Base-by-base conservation (phyloP, 805 yeast species). In the Saccharomycopsis fodiens region DNA sequence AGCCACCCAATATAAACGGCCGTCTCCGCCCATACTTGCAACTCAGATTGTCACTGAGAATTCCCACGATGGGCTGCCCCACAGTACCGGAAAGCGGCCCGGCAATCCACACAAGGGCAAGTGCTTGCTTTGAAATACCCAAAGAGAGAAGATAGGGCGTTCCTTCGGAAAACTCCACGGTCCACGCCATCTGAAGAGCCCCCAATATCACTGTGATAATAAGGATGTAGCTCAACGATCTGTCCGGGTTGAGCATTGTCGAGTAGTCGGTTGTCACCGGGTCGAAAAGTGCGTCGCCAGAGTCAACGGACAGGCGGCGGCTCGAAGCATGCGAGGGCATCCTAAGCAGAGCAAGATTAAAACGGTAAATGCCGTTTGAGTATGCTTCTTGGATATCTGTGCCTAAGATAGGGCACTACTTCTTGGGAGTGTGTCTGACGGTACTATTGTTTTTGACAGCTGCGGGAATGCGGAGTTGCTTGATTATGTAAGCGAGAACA, bases 11-110 rank as follows among this genome's bases (percentile, higher is more conserved):
- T 45, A 79, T 72, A 51, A 74, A 78, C 2, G 82, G 81, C 35
- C 76, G 60, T 51, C 85, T 57, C 51, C 82, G 64, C 3, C 85
- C 85, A 45, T 60, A 58, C 27, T 54, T 56, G 39, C 63, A 56
- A 46, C 65, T 60, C 31, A 73, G 70, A 46, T 69, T 68, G 56
- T 79, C 85, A 47, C 80, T 73, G 38, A 74, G 54, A 5, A 75
- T 64, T 0, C 85, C 85, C 34, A 78, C 73, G 3, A 78, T 63
- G 0, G 85, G 85, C 58, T 79, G 85, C 0, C 82, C 82, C 19
- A 79, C 52, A 0, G 79, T 68, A 1, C 85, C 85, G 12, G 80
- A 72, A 13, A 78, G 54, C 0, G 85, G 85, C 2, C 85, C 83
- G 1, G 83, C 82, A 19, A 79, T 68, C 85, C 85, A 79, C 3